phyloP scores from a whole-genome alignment of 2,329 filamentous ascomycete species.

The Pseudogymnoascus sp. region DNA sequence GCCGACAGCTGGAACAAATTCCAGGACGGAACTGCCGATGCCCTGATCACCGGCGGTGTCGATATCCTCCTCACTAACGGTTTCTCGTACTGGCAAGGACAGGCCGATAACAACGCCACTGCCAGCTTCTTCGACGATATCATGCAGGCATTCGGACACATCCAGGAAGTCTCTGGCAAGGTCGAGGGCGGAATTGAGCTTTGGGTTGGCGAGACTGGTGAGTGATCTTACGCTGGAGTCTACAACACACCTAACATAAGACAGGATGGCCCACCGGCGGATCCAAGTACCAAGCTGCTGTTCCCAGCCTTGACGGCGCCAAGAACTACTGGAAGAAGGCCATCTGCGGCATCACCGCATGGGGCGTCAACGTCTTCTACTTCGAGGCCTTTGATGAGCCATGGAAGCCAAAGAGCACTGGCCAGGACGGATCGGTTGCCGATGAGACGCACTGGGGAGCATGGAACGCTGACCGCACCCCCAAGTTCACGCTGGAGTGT shows the following conservation, averaged over 20 bases:
- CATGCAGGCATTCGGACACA: conserved; percentile 53
- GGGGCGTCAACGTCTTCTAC: conserved; percentile 63
- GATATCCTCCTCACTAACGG: conserved; percentile 60
- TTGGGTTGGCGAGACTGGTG: conserved; percentile 61
- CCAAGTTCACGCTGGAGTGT: conserved; percentile 42
- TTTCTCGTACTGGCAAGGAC: conserved; percentile 67
- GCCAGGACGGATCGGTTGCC: conserved; percentile 53
- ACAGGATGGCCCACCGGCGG: conserved; percentile 56
- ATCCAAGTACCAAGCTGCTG: conserved; percentile 52
- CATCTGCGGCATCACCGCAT: conserved; percentile 57
- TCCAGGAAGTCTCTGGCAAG: conserved; percentile 51
- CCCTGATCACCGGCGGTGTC: conserved; percentile 47
- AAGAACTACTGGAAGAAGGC: conserved; percentile 52
- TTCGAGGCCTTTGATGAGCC: conserved; percentile 69
- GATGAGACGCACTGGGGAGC: conserved; percentile 66
- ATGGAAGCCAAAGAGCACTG: conserved; percentile 59
- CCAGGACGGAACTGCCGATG: conserved; percentile 59
- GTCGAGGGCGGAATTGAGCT: conserved; percentile 50
- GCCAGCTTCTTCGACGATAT: conserved; percentile 62
- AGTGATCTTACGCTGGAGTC: neutral
- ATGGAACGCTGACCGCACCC: conserved; percentile 50
- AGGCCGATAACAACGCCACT: conserved; percentile 46
- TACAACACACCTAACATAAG: neutral
- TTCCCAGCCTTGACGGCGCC: conserved; percentile 53
- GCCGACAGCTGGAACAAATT: conserved; percentile 70